A percentile compares a stretch with the other conserved stretches of the same genome.
phyloP scores from a whole-genome alignment of 805 yeast genomes.

The Yamadazyma phyllophila region DNA sequence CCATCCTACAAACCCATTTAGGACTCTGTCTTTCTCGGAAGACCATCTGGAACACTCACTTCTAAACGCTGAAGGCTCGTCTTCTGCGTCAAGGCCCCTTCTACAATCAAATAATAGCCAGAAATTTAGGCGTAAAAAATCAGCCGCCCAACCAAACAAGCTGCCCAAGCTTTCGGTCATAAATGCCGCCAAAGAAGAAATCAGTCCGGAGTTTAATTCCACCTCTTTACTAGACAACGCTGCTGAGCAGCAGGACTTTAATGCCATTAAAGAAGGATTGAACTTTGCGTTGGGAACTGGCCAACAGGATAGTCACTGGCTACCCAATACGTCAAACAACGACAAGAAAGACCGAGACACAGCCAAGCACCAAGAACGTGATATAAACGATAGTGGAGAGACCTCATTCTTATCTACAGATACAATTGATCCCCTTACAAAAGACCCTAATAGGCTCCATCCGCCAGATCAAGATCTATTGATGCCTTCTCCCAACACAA shows the following conservation, averaged over 20 bases:
- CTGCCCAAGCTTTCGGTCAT: not conserved
- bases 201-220: not conserved
- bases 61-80: conserved; percentile 2
- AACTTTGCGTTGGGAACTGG: conserved; percentile 33
- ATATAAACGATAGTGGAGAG: not conserved
- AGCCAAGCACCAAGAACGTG: not conserved
- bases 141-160: not conserved
- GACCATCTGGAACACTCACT: not conserved
- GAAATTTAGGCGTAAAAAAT: not conserved
- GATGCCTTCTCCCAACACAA: conserved; percentile 3
- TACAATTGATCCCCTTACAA: not conserved
- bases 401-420: not conserved
- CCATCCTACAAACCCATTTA: conserved; percentile 2
- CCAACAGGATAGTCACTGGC: conserved; percentile 26
- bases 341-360: not conserved
- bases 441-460: not conserved
- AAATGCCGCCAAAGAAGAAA: not conserved
- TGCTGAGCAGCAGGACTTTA: conserved; percentile 26
- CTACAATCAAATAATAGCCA: not conserved
- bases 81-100: not conserved
- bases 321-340: conserved; percentile 18
- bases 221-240: conserved; percentile 25
- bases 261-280: conserved; percentile 32
- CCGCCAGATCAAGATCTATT: not conserved
- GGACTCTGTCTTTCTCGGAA: not conserved